phyloP scores from a whole-genome alignment of 176 grass and related monocot species.

The Areca catechu region DNA sequence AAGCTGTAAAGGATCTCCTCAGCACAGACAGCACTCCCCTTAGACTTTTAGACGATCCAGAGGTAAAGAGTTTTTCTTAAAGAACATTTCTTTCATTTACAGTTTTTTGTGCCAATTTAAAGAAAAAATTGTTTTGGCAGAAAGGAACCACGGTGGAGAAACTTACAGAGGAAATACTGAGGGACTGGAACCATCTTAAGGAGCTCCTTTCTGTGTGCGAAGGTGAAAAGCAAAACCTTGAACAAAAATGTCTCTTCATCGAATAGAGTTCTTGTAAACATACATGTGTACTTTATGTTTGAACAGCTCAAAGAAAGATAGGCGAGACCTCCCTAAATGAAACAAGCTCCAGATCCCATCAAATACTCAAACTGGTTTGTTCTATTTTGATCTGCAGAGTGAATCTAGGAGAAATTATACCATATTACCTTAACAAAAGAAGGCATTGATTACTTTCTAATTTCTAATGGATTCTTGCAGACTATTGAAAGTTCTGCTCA shows the following conservation, averaged over 20 bases:
- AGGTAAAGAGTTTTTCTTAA: slow-evolving; percentile 35
- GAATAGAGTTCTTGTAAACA: slow-evolving; percentile 1
- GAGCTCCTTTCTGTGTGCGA: slow-evolving; percentile 82
- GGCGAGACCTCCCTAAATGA: slow-evolving; percentile 83
- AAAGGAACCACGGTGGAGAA: slow-evolving; percentile 76
- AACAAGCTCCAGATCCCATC: slow-evolving; percentile 95
- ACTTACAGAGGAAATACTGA: slow-evolving; percentile 63
- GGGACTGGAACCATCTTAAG: slow-evolving; percentile 70
- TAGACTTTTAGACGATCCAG: slow-evolving; percentile 83
- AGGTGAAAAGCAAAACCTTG: slow-evolving; percentile 35
- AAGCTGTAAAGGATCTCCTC: slow-evolving; percentile 84
- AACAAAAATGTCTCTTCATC: background rate
- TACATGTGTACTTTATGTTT: slow-evolving; percentile 9
- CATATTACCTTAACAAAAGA: slow-evolving; percentile 9
- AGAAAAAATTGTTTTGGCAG: slow-evolving; percentile 37
- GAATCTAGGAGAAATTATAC: slow-evolving; percentile 9
- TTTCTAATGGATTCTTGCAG: slow-evolving; percentile 35
- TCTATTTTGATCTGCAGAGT: slow-evolving; percentile 8
- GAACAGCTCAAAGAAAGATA: slow-evolving; percentile 68
- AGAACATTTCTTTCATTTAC: too few species aligned
- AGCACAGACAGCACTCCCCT: slow-evolving; percentile 48
- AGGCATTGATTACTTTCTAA: slow-evolving; percentile 21
- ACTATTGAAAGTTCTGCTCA: slow-evolving; percentile 82
- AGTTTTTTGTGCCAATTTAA: background rate
- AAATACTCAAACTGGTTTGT: slow-evolving; percentile 83